Base-by-base conservation (phyloP, 169 alveolate genomes). In the Eimeria tenella region DNA sequence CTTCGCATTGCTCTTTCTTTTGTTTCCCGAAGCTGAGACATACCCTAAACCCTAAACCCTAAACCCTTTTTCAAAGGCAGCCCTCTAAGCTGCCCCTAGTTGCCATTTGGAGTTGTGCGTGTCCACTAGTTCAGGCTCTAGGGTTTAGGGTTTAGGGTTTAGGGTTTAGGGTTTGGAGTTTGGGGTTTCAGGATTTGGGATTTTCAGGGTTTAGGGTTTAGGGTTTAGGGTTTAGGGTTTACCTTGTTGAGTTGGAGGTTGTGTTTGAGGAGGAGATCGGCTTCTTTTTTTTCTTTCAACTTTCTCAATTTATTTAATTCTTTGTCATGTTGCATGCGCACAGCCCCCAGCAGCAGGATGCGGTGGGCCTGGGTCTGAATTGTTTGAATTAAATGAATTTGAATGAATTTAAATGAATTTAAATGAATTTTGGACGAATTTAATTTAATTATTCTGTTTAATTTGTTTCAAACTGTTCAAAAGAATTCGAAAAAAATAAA, bases 281-380 rank as follows among this genome's bases (percentile, higher is more conserved):
- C 62, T 7, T 74, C 84, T 4, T 4, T 74, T 49, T 49, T 52
- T 31, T 74, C 84, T 15, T 52, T 56, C 3, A 8, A 17, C 60
- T 74, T 74, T 49, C 84, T 4, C 19, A 49, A 19, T 7, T 74
- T 19, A 49, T 25, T 10, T 49, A 74, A 15, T 19, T 56, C 10
- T 31, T 74, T 21, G 31, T 74, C 60, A 25, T 74, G 84, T 15
- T 74, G 84, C 84, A 74, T 74, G 55, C 84, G 84, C 23, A 74
- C 31, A 13, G 55, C 60, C 31, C 84, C 84, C 31, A 74, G 23
- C 42, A 31, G 42, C 42, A 31, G 2, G 2, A 31, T 31, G 42
- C 42, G 42, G 42, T 31, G 42, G 42, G 42, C 42, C 42, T 31
- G 42, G 42, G 42, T 2, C 42, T 31, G 42, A n/a, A n/a, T n/a